Evolutionary conservation across 2,329 filamentous ascomycete species (phyloP), one percentile per base, ranked within the genome.

Genomic region (Aspergillus sp.): DNA sequence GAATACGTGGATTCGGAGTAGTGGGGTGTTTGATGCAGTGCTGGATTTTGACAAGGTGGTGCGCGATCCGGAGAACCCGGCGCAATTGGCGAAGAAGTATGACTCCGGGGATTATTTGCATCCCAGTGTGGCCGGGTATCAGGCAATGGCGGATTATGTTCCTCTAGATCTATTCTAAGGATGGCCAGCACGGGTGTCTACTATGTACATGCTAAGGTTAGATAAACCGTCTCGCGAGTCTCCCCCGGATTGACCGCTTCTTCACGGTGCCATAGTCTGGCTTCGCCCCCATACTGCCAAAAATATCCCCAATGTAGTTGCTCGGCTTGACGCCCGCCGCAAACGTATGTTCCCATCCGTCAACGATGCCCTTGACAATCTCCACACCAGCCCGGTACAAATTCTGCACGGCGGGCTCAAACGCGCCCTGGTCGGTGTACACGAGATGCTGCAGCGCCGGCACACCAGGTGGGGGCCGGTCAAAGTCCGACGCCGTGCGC

Each of bases 281-380:
- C 38, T 70, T 66, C 1, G 85, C 86, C 1, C 85, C 86, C 3
- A 90, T 70, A 9, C 81, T 85, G 13, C 85, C 87, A 58, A 89
- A 85, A 49, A 90, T 85, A 63, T 89, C 86, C 5, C 86, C 86
- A 35, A 89, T 72, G 60, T 90, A 90, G 61, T 89, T 89, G 1
- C 65, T 72, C 0, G 85, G 72, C 54, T 73, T 65, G 36, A 90
- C 69, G 2, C 87, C 87, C 1, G 65, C 57, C 33, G 74, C 69
- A 59, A 85, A 90, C 0, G 73, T 83, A 13, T 66, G 65, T 38
- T 84, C 72, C 87, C 87, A 90, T 3, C 73, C 77, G 0, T 66
- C 52, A 11, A 89, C 53, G 51, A 90, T 85, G 1, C 85, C 86
- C 57, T 79, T 73, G 11, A 88, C 78, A 26, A 90, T 83, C 61